phyloP scores from a whole-genome alignment of 768 basidiomycete species.

The Polyporus arcularius region DNA sequence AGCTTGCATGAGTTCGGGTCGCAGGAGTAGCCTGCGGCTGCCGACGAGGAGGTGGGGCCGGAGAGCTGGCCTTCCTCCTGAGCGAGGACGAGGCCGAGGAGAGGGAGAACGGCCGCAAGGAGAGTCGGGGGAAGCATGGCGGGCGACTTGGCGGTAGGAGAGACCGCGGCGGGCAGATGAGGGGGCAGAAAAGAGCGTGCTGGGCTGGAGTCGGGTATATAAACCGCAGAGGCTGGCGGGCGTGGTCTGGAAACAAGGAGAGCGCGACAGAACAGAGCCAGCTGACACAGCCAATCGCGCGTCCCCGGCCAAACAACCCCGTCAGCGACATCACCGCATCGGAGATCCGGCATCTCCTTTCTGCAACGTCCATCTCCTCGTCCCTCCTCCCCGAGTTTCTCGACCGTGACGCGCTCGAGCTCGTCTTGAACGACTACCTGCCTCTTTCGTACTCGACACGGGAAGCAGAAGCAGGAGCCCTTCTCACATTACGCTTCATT shows the following conservation, averaged over 20 bases:
- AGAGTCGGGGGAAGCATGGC: conserved; percentile 15
- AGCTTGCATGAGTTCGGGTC: conserved; percentile 64
- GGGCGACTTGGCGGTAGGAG: no score
- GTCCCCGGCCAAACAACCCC: neutral
- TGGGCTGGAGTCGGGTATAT: neutral
- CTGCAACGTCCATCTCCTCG: no score
- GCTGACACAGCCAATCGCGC: neutral
- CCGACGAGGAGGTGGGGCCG: conserved; percentile 52
- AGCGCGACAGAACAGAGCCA: neutral
- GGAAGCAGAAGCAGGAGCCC: no score
- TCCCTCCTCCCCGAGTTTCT: no score
- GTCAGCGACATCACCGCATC: no score
- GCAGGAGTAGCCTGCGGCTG: conserved; percentile 70
- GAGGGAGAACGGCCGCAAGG: conserved; percentile 16
- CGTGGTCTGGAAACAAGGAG: neutral
- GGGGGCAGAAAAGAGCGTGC: neutral
- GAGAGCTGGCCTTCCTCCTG: conserved; percentile 32
- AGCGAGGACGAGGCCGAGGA: conserved; percentile 20
- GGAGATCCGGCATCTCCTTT: no score
- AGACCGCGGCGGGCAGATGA: neutral
- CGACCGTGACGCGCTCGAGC: no score
- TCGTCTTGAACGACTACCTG: no score
- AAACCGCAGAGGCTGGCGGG: neutral
- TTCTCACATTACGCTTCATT: no score
- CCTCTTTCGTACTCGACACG: no score